Percentiles rank a stretch among this genome's conserved stretches.
Conservation (phyloP, 257 asterid genomes). For the Hygrophila difformis region DNA sequence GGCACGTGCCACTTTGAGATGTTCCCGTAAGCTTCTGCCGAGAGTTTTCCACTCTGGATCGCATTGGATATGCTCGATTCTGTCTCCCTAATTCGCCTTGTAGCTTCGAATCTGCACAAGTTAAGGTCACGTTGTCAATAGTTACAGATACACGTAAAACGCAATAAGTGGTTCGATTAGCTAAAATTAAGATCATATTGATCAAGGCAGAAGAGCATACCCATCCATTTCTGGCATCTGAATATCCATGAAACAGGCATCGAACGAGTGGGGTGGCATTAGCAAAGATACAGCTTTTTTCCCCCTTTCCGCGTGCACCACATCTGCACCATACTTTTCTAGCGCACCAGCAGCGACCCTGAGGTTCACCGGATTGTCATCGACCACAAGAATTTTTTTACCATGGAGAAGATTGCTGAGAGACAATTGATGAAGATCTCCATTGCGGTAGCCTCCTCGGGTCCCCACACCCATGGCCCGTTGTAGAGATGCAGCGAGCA, state of each 20-base stretch:
- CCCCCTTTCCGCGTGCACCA: constrained; percentile 67
- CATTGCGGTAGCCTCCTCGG: constrained; percentile 35
- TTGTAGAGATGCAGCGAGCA: constrained; percentile 72
- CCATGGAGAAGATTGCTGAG: constrained; percentile 63
- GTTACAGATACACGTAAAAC: too few species aligned
- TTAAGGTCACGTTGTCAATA: too few species aligned
- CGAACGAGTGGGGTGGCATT: constrained; percentile 77
- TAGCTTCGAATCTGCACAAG: constrained; percentile 64
- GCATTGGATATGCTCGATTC: constrained; percentile 34
- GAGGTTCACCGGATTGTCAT: constrained; percentile 77
- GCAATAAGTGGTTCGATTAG: too few species aligned
- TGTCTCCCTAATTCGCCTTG: constrained; percentile 44
- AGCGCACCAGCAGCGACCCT: constrained; percentile 84
- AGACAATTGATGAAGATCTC: constrained; percentile 35
- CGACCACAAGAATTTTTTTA: constrained; percentile 71
- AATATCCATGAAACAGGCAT: constrained; percentile 97
- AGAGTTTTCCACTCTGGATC: constrained; percentile 35
- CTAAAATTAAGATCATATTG: not conserved
- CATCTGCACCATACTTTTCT: constrained; percentile 84
- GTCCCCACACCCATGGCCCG: constrained; percentile 60
- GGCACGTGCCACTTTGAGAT: constrained; percentile 69
- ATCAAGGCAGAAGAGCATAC: constrained; percentile 24
- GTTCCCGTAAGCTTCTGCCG: constrained; percentile 27
- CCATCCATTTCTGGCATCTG: constrained; percentile 99
- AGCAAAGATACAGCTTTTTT: constrained; percentile 43